Conservation (phyloP, 495 filamentous ascomycete genomes). For the Hypoxylon fragiforme region DNA sequence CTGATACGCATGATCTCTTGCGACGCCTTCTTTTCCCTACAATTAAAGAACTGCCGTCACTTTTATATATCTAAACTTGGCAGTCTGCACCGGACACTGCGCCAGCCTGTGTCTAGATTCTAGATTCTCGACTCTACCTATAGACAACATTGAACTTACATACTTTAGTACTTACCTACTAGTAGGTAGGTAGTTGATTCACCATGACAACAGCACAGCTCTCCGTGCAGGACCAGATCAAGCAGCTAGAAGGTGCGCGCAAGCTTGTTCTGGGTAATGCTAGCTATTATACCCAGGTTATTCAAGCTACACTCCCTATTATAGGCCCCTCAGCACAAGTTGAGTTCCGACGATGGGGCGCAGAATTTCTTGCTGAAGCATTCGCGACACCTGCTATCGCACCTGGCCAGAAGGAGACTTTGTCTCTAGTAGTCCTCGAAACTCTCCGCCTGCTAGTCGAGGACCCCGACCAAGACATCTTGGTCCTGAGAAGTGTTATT, state of each 20-base stretch:
- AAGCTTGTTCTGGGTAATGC: conserved; percentile 83
- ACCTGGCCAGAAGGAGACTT: conserved; percentile 71
- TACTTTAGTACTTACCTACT: no score
- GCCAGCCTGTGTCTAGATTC: no score
- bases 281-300: conserved; percentile 82
- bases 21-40: neutral
- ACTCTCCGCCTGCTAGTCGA: conserved; percentile 74
- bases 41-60: no score
- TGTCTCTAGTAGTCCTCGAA: conserved; percentile 72
- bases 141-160: no score
- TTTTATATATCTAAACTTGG: no score
- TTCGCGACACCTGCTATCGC: conserved; percentile 83
- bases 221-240: conserved; percentile 71
- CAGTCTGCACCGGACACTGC: conserved; percentile 9
- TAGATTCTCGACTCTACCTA: no score
- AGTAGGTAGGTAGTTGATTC: conserved; percentile 12
- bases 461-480: conserved; percentile 69
- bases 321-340: conserved; percentile 72
- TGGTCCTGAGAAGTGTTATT: conserved; percentile 78
- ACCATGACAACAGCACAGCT: conserved; percentile 52
- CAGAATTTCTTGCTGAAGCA: conserved; percentile 93
- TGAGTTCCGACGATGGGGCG: conserved; percentile 91
- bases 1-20: neutral
- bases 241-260: conserved; percentile 83
- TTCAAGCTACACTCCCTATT: conserved; percentile 86